A percentile compares a stretch with the other conserved stretches of the same genome.
These are phyloP conservation scores for Hapsidospora chrysogenum DNA, from an alignment of 495 filamentous ascomycete genomes.

Conservation along the genomic window DNA sequence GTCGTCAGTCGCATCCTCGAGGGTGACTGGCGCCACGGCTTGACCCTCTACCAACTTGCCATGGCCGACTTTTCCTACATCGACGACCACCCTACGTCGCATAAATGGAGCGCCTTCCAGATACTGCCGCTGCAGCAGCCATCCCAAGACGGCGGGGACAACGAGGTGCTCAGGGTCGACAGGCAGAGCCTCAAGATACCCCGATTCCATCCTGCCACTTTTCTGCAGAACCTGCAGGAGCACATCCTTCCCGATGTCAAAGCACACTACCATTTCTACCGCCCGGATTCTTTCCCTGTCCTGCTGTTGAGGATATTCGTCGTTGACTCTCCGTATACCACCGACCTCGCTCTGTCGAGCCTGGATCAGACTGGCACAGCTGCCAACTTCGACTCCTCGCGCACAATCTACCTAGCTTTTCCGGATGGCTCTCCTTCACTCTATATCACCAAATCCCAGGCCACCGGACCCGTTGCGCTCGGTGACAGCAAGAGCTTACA, in stretches of 20 bases:
- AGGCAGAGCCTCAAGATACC: slow-evolving; percentile 37
- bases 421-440: slow-evolving; percentile 60
- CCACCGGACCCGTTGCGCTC: slow-evolving; percentile 12
- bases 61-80: slow-evolving; percentile 66
- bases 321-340: slow-evolving; percentile 53
- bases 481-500: slow-evolving; percentile 47
- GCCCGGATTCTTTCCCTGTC: slow-evolving; percentile 43
- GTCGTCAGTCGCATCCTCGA: slow-evolving; percentile 60
- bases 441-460: slow-evolving; percentile 43
- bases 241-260: slow-evolving; percentile 60
- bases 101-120: slow-evolving; percentile 61
- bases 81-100: slow-evolving; percentile 54
- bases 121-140: slow-evolving; percentile 25
- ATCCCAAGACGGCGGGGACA: slow-evolving; percentile 14
- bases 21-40: slow-evolving; percentile 67
- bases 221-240: slow-evolving; percentile 52
- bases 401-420: slow-evolving; percentile 61
- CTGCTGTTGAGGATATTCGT: slow-evolving; percentile 61
- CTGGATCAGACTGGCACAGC: slow-evolving; percentile 10
- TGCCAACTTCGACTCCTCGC: slow-evolving; percentile 34
- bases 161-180: slow-evolving; percentile 14
- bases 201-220: slow-evolving; percentile 58
- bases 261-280: slow-evolving; percentile 60
- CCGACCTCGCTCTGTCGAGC: slow-evolving; percentile 30
- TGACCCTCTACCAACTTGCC: slow-evolving; percentile 61